Percentiles rank a stretch among this genome's conserved stretches.
phyloP scores from a whole-genome alignment of 2,329 filamentous ascomycete species.

The Hypomyces perniciosus region DNA sequence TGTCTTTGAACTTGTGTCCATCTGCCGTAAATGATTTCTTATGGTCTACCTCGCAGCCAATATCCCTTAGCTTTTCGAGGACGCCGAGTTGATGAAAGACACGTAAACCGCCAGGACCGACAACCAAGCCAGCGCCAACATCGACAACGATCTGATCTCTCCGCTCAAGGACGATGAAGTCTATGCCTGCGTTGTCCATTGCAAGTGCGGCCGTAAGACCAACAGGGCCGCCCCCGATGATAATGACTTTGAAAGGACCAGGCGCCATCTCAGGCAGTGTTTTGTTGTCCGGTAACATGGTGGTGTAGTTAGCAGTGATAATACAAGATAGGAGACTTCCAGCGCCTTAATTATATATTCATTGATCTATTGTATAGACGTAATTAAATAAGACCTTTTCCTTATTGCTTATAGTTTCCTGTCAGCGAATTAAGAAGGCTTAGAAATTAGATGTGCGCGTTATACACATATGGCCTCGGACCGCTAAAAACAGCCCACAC shows the following conservation, averaged over 20 bases:
- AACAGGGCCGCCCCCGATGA: slow-evolving; percentile 23
- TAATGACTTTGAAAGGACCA: slow-evolving; percentile 18
- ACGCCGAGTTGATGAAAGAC: slow-evolving; percentile 30
- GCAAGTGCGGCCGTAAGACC: slow-evolving; percentile 24
- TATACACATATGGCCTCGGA: no score
- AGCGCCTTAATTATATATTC: no score
- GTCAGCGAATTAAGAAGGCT: no score
- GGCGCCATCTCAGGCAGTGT: not conserved
- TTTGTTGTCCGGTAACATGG: not conserved
- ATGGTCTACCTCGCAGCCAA: slow-evolving; percentile 18
- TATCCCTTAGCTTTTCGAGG: slow-evolving; percentile 15
- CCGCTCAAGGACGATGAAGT: slow-evolving; percentile 34
- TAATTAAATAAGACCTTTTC: no score
- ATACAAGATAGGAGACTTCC: no score
- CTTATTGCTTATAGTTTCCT: no score
- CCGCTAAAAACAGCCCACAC: no score
- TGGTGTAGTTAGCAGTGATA: no score
- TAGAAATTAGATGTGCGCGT: no score
- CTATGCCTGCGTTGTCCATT: slow-evolving; percentile 24
- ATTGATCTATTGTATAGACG: no score
- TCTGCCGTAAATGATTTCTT: slow-evolving; percentile 21
- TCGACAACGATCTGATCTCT: slow-evolving; percentile 22
- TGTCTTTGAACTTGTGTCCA: slow-evolving; percentile 22
- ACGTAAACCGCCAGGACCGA: slow-evolving; percentile 24
- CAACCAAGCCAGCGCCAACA: slow-evolving; percentile 26